Evolutionary conservation across 352 stramenopile genomes (phyloP).

Genomic region (Phytopythium vexans): DNA sequence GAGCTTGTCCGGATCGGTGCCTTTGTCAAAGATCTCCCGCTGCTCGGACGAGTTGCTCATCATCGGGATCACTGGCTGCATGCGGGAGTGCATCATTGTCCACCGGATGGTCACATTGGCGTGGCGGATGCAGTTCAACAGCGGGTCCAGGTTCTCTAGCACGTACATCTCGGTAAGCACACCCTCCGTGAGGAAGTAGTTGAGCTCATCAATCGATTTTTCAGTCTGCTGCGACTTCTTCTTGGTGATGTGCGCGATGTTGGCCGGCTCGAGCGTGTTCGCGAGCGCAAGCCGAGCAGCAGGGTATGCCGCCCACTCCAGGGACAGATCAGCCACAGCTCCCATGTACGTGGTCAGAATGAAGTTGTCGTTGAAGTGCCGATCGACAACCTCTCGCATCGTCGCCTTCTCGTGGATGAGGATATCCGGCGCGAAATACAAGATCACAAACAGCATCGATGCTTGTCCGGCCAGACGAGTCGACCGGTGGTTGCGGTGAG

Average conservation of each 20-base stretch:
- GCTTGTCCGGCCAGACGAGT: conserved; percentile 89
- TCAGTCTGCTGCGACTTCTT: conserved; percentile 85
- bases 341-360: conserved; percentile 96
- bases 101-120: conserved; percentile 93
- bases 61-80: conserved; percentile 83
- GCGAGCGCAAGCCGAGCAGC: conserved; percentile 87
- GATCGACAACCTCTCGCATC: conserved; percentile 95
- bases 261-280: conserved; percentile 85
- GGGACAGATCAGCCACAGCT: conserved; percentile 88
- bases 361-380: conserved; percentile 96
- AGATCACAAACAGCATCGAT: conserved; percentile 94
- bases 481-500: conserved; percentile 90
- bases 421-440: conserved; percentile 93
- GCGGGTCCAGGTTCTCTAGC: conserved; percentile 87
- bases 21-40: conserved; percentile 79
- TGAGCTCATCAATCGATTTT: conserved; percentile 86
- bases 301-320: conserved; percentile 91
- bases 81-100: conserved; percentile 93
- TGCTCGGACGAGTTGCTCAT: conserved; percentile 84
- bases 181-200: conserved; percentile 90
- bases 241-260: conserved; percentile 88
- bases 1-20: conserved; percentile 80
- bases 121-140: conserved; percentile 90
- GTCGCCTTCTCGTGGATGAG: conserved; percentile 89
- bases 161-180: conserved; percentile 93